Evolutionary conservation across 768 basidiomycete genomes (phyloP), one percentile per base, ranked within the genome.

Genomic region (Suillus variegatus): DNA sequence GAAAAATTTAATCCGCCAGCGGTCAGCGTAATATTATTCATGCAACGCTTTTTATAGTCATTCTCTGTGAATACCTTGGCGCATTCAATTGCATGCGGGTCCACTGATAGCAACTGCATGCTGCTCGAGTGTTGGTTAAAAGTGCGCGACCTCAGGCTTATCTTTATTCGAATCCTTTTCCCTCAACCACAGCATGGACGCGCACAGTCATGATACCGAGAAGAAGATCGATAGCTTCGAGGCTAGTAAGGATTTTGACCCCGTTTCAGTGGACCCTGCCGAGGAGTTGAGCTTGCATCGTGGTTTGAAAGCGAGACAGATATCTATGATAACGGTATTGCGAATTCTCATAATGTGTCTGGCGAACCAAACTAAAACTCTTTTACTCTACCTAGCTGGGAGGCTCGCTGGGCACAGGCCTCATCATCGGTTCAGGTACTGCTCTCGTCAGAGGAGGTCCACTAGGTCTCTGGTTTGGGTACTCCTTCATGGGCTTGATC

Each of bases 351-450:
- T 41, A 8, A 28, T 32, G 14, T 16, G 10, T 40, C 9, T 49
- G 47, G 14, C n/a, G 16, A 16, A 25, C 20, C 35, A 20, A 22
- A 56, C 56, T n/a, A 1, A 55, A 38, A 51, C 43, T 28, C 40
- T 40, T 25, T 22, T 8, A 8, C 8, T 40, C 13, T 41, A 7
- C 18, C 49, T 61, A 81, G 81, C 76, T 85, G 20, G 83, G 82
- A 9, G 81, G 82, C 51, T 83, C 84, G n/a, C 77, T 84, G 6
- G 84, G 85, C 16, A 86, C 85, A 28, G 84, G 85, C 60, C 76
- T 87, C 20, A 83, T 86, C 68, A 86, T 88, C 56, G 82, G 82
- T 25, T 88, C 86, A 36, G 86, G 86, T 2, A 87, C 86, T 25
- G 88, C 86, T 9, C 76, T 89, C 18, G 76, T 80, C 49, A 77